A percentile compares a stretch with the other conserved stretches of the same genome.
phyloP scores from a whole-genome alignment of 352 stramenopile species.

The Pythium monospermum region DNA sequence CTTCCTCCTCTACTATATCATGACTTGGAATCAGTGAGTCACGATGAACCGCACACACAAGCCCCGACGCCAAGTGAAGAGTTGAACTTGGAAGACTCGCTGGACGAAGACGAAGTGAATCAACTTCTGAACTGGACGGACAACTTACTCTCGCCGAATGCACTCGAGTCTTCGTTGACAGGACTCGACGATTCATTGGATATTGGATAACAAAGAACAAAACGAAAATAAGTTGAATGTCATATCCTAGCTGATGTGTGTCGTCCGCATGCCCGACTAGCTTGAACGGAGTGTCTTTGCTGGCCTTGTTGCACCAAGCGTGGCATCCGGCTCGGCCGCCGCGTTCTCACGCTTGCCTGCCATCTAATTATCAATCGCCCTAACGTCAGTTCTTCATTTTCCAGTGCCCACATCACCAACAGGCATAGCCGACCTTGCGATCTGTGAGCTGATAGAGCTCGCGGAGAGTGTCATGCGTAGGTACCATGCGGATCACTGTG shows the following conservation, averaged over 20 bases:
- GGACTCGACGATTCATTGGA: constrained; percentile 29
- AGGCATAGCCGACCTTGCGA: constrained; percentile 37
- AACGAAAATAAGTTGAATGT: constrained; percentile 12
- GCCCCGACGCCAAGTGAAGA: constrained; percentile 4
- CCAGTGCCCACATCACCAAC: background rate
- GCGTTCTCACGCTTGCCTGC: constrained; percentile 18
- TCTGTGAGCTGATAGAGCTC: constrained; percentile 49
- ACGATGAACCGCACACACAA: constrained; percentile 13
- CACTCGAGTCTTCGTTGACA: constrained; percentile 33
- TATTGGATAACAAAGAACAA: too few relatives aligned
- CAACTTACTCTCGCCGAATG: constrained; percentile 41
- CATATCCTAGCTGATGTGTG: background rate
- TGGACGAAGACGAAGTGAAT: constrained; percentile 77
- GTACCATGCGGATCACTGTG: constrained; percentile 48
- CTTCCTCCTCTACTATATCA: background rate
- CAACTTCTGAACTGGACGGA: constrained; percentile 79
- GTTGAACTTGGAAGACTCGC: constrained; percentile 44
- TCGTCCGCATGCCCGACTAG: too few relatives aligned
- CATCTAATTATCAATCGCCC: constrained; percentile 14
- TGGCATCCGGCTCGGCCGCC: background rate
- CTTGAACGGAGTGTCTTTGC: constrained; percentile 11
- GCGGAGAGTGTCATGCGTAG: constrained; percentile 37
- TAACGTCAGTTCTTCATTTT: background rate
- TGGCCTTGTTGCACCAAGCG: constrained; percentile 1
- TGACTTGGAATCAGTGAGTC: constrained; percentile 21